Evolutionary conservation across 768 basidiomycete species (phyloP).

Genomic region (Pulveroboletus sp.): DNA sequence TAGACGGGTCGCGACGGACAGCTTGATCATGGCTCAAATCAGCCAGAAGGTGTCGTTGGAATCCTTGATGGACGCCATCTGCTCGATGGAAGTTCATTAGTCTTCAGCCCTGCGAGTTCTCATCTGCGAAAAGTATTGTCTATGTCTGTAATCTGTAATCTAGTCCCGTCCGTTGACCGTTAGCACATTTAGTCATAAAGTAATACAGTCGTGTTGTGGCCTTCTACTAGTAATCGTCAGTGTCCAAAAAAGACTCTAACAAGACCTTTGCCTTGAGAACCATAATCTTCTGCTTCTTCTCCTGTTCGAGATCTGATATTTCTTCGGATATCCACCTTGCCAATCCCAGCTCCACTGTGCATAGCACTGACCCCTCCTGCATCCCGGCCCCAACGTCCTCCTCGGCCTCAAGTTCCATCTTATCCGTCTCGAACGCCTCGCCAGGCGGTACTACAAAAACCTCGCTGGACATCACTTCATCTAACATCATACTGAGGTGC

Average conservation of each 20-base stretch:
- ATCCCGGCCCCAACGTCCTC: neutral
- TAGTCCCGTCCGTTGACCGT: too few species aligned
- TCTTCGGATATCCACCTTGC: conserved; percentile 2
- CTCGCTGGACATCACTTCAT: conserved; percentile 10
- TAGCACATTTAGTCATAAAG: too few species aligned
- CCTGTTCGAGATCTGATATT: conserved; percentile 3
- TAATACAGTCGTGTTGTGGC: neutral
- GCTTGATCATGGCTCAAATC: too few species aligned
- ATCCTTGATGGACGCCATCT: too few species aligned
- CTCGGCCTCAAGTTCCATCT: conserved; percentile 8
- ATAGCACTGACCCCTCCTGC: neutral
- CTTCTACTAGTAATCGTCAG: neutral
- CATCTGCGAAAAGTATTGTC: too few species aligned
- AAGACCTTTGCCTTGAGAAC: conserved; percentile 10
- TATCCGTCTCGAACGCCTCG: conserved; percentile 1
- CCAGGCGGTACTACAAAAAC: conserved; percentile 5
- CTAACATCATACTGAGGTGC: conserved; percentile 7
- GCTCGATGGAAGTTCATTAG: too few species aligned
- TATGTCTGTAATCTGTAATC: too few species aligned
- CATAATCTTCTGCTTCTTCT: neutral
- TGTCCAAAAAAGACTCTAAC: conserved; percentile 4
- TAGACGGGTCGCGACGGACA: too few species aligned
- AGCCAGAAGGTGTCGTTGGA: too few species aligned
- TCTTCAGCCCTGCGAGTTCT: too few species aligned
- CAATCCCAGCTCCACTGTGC: conserved; percentile 6